Conservation (phyloP, 1,284 basidiomycete genomes). For the Ganoderma multipileum region DNA sequence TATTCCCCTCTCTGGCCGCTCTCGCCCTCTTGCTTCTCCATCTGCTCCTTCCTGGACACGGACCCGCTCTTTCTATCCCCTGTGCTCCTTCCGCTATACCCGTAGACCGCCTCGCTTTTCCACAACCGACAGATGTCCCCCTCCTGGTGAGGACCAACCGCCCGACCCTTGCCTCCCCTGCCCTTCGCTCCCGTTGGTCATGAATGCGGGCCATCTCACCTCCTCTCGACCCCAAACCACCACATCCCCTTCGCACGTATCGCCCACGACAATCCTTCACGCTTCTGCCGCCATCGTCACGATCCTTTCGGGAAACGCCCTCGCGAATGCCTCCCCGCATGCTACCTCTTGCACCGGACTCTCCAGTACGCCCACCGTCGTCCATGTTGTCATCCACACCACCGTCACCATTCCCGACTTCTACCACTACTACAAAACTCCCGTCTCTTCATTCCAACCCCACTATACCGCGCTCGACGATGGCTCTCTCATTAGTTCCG, state of each 20-base stretch:
- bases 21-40: not conserved
- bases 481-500: constrained; percentile 63
- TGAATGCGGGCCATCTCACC: constrained; percentile 16
- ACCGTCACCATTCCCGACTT: constrained; percentile 58
- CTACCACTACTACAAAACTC: constrained; percentile 49
- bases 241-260: not conserved
- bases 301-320: not conserved
- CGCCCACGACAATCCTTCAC: not conserved
- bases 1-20: constrained; percentile 1
- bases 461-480: constrained; percentile 56
- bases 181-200: constrained; percentile 18
- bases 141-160: constrained; percentile 32
- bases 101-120: not conserved
- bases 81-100: not conserved
- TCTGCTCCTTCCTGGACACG: not conserved
- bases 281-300: constrained; percentile 1
- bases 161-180: constrained; percentile 1
- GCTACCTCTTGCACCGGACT: constrained; percentile 18
- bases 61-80: not conserved
- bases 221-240: not conserved
- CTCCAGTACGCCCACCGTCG: constrained; percentile 30
- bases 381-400: constrained; percentile 58
- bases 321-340: constrained; percentile 10
- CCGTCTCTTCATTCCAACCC: constrained; percentile 55
- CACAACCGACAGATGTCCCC: constrained; percentile 23